Evolutionary conservation across 306 rosid genomes (phyloP).

Genomic region (Boehmeria nivea): DNA sequence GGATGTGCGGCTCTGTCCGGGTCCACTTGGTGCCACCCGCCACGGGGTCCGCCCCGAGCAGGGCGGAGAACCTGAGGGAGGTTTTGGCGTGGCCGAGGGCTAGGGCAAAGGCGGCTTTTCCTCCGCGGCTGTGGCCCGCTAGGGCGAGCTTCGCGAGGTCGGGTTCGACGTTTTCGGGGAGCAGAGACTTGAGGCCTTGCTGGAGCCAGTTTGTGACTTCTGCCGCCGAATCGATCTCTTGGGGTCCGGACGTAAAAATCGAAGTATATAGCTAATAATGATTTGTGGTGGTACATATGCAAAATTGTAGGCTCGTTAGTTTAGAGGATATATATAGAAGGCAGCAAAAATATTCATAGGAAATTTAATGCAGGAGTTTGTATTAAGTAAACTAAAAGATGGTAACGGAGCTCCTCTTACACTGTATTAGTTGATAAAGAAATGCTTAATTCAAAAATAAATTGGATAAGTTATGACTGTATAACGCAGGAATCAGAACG

Average conservation of each 20-base stretch:
- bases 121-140: slow-evolving; percentile 56
- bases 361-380: no score
- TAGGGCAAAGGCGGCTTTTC: slow-evolving; percentile 45
- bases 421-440: no score
- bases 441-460: no score
- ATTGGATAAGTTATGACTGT: no score
- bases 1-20: slow-evolving; percentile 33
- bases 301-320: no score
- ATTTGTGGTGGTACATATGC: not conserved
- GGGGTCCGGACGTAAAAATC: not conserved
- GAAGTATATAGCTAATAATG: slow-evolving; percentile 26
- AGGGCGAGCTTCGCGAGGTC: slow-evolving; percentile 25
- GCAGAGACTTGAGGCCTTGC: slow-evolving; percentile 25
- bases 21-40: slow-evolving; percentile 20
- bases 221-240: slow-evolving; percentile 34
- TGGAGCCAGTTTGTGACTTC: slow-evolving; percentile 43
- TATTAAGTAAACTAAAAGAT: no score
- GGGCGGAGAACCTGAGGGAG: slow-evolving; percentile 24
- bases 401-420: no score
- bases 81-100: slow-evolving; percentile 37
- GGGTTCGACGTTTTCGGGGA: slow-evolving; percentile 29
- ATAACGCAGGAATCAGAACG: no score
- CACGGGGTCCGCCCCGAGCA: slow-evolving; percentile 52
- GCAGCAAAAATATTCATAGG: no score
- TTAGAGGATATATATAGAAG: no score